Percentiles rank a stretch among this genome's conserved stretches.
Conservation (phyloP, 345 rosid species). For the Acer saccharum region DNA sequence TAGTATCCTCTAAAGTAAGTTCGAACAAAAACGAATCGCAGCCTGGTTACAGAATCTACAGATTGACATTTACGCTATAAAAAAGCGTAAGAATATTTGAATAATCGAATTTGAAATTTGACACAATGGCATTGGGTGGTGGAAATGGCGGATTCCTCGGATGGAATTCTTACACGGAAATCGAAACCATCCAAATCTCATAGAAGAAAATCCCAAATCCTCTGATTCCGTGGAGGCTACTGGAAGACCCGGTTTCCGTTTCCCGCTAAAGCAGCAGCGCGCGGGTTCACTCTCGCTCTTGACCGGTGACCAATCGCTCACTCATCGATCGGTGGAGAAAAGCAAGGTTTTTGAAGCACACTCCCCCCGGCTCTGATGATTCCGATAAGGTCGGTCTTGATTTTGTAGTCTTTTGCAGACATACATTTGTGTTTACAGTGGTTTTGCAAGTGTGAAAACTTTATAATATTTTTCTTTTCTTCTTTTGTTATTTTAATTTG, state of each 20-base stretch:
- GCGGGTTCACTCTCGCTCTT: constrained; percentile 79
- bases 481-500: neutral
- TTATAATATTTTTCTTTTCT: neutral
- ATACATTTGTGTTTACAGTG: no score
- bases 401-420: neutral
- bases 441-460: neutral
- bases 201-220: constrained; percentile 45
- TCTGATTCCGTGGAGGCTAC: constrained; percentile 48
- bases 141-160: constrained; percentile 60
- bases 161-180: constrained; percentile 40
- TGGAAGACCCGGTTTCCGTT: constrained; percentile 45
- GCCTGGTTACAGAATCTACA: neutral
- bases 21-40: neutral
- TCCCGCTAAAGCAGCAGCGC: constrained; percentile 86
- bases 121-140: constrained; percentile 56
- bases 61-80: neutral
- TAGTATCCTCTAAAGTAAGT: neutral
- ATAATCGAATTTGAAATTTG: neutral
- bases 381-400: constrained; percentile 31
- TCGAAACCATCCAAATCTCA: constrained; percentile 33
- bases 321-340: constrained; percentile 49
- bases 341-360: constrained; percentile 21
- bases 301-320: constrained; percentile 84
- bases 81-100: neutral
- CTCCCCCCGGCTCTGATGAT: constrained; percentile 26